Base-by-base conservation (phyloP, 441 rosid genomes). In the Erodium trifolium region DNA sequence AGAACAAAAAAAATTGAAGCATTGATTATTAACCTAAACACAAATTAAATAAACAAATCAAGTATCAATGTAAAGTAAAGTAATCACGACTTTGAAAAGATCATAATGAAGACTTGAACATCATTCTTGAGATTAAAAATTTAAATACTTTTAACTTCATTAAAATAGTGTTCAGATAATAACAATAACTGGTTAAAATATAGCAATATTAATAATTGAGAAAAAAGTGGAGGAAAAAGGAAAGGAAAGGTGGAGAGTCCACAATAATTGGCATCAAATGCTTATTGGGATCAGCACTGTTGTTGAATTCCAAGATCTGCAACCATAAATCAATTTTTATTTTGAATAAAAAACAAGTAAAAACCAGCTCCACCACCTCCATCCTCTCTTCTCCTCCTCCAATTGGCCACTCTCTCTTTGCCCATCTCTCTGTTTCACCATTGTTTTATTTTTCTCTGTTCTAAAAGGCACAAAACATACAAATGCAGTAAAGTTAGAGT, bases 261-360 rank as follows among this genome's bases (percentile, higher is more conserved):
- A 76, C 81, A 72, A 80, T 76, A 78, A 82, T 82, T 78, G 80
- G 90, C 88, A 87, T 85, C 86, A 79, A 90, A 90, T 90, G 88
- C 91, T 82, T 74, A 84, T 79, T 72, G 91, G 87, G 92, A 88
- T 81, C 81, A 88, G 82, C 91, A 85, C 87, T 84, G 81, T 80
- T 82, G 68, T 79, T 76, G 79, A 88, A 81, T 82, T 83, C 87
- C 90, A 83, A 84, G 80, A 80, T 79, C 79, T 76, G 81, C 77
- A 68, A 53, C 29, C 76, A 73, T 72, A 3, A 60, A 5, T 5
- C 23, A 17, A 34, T 34, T 34, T 34, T 34, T 34, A 23, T 23
- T 23, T 34, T 3, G 5, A 34, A 3, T 34, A 1, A 34, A 34
- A 3, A 17, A 60, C 13, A 4, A 11, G 34, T 34, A 34, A 34